A percentile compares a stretch with the other conserved stretches of the same genome.
Conservation (phyloP, 495 filamentous ascomycete species). For the Cercophora sp. region DNA sequence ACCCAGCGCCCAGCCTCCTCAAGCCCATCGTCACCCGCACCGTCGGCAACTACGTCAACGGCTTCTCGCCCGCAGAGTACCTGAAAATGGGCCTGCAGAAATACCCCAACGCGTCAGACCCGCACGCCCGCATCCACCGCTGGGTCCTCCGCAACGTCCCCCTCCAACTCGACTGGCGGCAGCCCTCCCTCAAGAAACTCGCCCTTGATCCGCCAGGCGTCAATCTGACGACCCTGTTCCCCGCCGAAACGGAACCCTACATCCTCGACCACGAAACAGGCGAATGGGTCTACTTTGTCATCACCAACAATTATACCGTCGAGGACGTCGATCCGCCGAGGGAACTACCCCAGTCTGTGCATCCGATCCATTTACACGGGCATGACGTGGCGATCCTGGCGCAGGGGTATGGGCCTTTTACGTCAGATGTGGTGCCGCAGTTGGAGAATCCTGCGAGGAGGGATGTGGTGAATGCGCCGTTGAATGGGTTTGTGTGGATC, state of each 20-base stretch:
- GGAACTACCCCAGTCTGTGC: not conserved
- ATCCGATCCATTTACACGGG: not conserved
- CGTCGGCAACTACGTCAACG: constrained; percentile 10
- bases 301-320: not conserved
- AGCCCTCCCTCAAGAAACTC: not conserved
- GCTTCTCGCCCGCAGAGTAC: not conserved
- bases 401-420: not conserved
- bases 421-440: not conserved
- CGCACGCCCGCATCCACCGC: not conserved
- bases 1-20: constrained; percentile 11
- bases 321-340: not conserved
- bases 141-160: not conserved
- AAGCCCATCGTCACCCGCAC: constrained; percentile 21
- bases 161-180: not conserved
- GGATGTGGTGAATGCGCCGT: not conserved
- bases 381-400: not conserved
- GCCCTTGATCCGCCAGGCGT: not conserved
- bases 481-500: not conserved
- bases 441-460: not conserved
- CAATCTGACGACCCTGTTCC: not conserved
- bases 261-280: not conserved
- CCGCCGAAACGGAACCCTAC: not conserved
- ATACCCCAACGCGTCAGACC: not conserved
- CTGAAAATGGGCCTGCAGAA: not conserved
- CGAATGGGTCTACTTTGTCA: not conserved